phyloP scores from a whole-genome alignment of 2,329 filamentous ascomycete species.

The Diaporthe caulivora region DNA sequence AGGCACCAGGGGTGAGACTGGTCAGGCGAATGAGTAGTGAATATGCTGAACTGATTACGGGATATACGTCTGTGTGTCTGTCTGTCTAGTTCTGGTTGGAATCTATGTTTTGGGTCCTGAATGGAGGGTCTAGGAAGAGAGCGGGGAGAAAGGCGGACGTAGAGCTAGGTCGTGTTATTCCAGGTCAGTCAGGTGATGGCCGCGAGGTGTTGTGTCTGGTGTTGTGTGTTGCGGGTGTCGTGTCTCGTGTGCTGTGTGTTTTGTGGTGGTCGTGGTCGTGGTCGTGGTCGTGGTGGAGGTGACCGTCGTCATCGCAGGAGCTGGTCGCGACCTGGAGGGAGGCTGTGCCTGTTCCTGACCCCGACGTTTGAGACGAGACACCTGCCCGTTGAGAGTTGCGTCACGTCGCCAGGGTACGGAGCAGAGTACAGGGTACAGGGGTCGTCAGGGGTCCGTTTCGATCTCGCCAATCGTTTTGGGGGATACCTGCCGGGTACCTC shows the following conservation, averaged over 20 bases:
- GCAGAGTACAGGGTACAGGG: not conserved
- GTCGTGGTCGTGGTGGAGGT: too few species aligned
- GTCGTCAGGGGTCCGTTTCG: slow-evolving; percentile 1
- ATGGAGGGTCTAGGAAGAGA: not conserved
- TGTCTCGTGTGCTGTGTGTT: not conserved
- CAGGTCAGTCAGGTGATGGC: slow-evolving; percentile 20
- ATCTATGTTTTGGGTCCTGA: not conserved
- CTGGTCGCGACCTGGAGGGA: not conserved
- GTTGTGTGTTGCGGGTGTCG: not conserved
- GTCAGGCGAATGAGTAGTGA: not conserved
- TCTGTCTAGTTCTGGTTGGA: not conserved
- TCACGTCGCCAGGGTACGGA: slow-evolving; percentile 9
- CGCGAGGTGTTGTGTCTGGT: not conserved
- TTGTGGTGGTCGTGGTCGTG: not conserved
- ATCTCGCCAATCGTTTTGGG: slow-evolving; percentile 28
- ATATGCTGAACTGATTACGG: not conserved
- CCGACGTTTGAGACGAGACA: slow-evolving; percentile 5
- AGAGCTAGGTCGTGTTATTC: not conserved
- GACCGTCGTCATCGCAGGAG: too few species aligned
- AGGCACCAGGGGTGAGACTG: not conserved
- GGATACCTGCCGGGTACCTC: not conserved
- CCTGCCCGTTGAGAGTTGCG: slow-evolving; percentile 21
- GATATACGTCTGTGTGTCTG: too few species aligned
- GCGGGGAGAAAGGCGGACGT: not conserved
- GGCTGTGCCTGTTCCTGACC: not conserved